Base-by-base conservation (phyloP, 1,139 yeast species). In the Eremothecium cymbalariae region DNA sequence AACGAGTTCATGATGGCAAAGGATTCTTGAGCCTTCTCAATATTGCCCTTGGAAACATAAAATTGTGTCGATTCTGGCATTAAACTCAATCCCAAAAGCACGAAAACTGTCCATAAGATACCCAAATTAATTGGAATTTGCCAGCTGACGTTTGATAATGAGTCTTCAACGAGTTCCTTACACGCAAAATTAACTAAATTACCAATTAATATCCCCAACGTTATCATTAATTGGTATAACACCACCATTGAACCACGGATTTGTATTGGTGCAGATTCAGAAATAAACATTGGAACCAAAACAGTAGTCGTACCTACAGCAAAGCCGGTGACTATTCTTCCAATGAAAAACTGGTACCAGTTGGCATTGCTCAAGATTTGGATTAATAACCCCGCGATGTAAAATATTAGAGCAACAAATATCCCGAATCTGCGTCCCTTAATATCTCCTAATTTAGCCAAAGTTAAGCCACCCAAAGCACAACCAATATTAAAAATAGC, bases 401-500 rank as follows among this genome's bases (percentile, higher is more conserved):
- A 77, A 20, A 72, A 51, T 6, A 58, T 39, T 55, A 70, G 59
- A 18, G 78, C 59, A 15, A 62, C 38, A 51, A 63, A 63, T 13
- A 77, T 56, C 13, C 74, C 72, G 11, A 52, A 41, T 50, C 72
- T 70, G 47, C 82, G 63, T 18, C 85, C 85, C 43, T 57, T 53
- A 11, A 56, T 44, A 44, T 76, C 81, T 36, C 74, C 76, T 23
- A 63, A 29, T 46, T 67, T 70, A 18, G 77, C 68, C 14, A 80
- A 62, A n/a, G 70, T 51, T 18, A 81, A 57, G 18, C 88, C 85
- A 39, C 94, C 93, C 38, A 74, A 42, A 28, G 80, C 81, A 50
- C 88, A 79, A 17, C 88, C 86, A 31, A 78, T 61, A 50, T 79
- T 77, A 51, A 81, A 77, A 31, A 77, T 65, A 12, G 88, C 67